Evolutionary conservation across 177 flowering plant species (phyloP).

Genomic region (Vitis hybrid): DNA sequence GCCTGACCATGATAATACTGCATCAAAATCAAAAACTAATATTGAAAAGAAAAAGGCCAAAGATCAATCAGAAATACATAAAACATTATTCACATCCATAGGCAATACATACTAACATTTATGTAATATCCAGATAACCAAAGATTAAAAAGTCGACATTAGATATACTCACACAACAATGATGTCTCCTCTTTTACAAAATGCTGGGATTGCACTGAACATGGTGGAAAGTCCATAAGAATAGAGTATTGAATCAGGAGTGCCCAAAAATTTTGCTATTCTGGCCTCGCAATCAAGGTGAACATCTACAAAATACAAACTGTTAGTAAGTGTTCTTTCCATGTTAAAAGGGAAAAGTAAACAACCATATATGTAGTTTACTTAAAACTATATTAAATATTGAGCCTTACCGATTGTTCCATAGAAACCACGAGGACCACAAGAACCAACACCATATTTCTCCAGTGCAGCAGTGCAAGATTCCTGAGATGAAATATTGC

Average conservation of each 20-base stretch:
- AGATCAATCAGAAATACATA: too few relatives aligned
- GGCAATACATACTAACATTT: neutral
- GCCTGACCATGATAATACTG: too few relatives aligned
- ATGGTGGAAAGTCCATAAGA: constrained; percentile 95
- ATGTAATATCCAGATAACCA: neutral
- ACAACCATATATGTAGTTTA: neutral
- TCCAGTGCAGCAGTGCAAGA: constrained; percentile 84
- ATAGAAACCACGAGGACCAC: constrained; percentile 99
- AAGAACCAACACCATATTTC: constrained; percentile 98
- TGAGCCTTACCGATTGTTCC: constrained; percentile 86
- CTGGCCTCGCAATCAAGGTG: constrained; percentile 98
- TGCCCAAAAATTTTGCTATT: constrained; percentile 90
- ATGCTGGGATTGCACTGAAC: constrained; percentile 98
- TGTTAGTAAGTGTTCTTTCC: constrained; percentile 1
- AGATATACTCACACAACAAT: constrained; percentile 80
- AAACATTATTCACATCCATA: neutral
- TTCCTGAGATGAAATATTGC: constrained; percentile 45
- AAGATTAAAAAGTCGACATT: neutral
- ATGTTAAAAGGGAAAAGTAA: neutral
- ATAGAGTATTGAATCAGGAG: constrained; percentile 94
- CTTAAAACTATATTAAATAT: neutral
- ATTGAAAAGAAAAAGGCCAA: too few relatives aligned
- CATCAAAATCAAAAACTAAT: too few relatives aligned
- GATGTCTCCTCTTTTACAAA: constrained; percentile 91
- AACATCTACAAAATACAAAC: constrained; percentile 55